Percentiles rank a stretch among this genome's conserved stretches.
Conservation (phyloP, 441 rosid genomes). For the Heliophila coronopifolia region DNA sequence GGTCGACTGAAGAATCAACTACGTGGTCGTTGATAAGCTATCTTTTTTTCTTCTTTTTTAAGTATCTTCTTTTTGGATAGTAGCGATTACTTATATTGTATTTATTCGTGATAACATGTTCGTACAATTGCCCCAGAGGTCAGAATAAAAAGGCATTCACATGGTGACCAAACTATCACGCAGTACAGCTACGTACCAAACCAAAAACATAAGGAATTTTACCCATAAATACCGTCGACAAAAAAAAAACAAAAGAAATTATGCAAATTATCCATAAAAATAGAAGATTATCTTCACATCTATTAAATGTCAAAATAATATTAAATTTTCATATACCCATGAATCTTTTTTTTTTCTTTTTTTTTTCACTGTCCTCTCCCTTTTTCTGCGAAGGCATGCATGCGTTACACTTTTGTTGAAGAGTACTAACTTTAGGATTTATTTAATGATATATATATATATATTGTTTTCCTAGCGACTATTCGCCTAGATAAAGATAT, state of each 20-base stretch:
- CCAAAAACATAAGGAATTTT: not conserved
- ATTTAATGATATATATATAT: not conserved
- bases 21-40: constrained; percentile 32
- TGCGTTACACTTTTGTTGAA: too few species aligned
- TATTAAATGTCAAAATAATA: too few species aligned
- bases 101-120: too few species aligned
- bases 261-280: too few species aligned
- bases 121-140: constrained; percentile 10
- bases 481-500: too few species aligned
- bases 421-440: not conserved
- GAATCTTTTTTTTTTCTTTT: not conserved
- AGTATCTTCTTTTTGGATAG: too few species aligned
- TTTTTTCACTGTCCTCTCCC: too few species aligned
- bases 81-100: constrained; percentile 22
- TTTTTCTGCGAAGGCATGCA: not conserved
- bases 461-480: not conserved
- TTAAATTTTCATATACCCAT: too few species aligned
- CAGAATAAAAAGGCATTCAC: not conserved
- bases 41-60: too few species aligned
- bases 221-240: too few species aligned
- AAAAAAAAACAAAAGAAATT: not conserved
- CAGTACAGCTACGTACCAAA: constrained; percentile 11
- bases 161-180: not conserved
- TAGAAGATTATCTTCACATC: too few species aligned
- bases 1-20: constrained; percentile 23